Percentiles rank a stretch among this genome's conserved stretches.
phyloP scores from a whole-genome alignment of 768 basidiomycete genomes.

The Tricholoma sp. region DNA sequence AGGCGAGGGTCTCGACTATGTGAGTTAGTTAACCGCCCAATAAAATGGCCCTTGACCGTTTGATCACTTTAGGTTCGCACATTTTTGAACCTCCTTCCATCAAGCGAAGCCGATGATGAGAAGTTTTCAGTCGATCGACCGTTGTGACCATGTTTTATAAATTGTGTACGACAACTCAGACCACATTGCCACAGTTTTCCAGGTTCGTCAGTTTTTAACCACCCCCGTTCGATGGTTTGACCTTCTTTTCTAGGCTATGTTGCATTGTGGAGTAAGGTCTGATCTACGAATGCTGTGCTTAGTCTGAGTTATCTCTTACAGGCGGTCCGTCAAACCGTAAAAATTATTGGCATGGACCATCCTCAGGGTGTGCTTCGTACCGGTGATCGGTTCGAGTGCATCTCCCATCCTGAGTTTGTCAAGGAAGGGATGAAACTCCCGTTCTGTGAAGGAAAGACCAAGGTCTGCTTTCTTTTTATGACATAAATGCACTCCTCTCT shows the following conservation, averaged over 20 bases:
- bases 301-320: constrained; percentile 22
- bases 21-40: constrained; percentile 25
- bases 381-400: constrained; percentile 95
- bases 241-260: constrained; percentile 65
- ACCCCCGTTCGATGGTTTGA: neutral
- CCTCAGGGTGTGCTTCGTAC: constrained; percentile 87
- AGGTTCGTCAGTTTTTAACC: constrained; percentile 42
- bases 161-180: constrained; percentile 5
- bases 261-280: constrained; percentile 77
- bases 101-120: constrained; percentile 78
- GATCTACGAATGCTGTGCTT: neutral
- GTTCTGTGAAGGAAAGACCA: constrained; percentile 94
- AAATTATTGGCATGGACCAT: constrained; percentile 87
- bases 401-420: constrained; percentile 86
- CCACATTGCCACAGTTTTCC: constrained; percentile 59
- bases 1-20: constrained; percentile 81
- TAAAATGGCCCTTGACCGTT: neutral
- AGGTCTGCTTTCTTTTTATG: no score
- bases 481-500: no score
- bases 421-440: constrained; percentile 92
- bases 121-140: constrained; percentile 79
- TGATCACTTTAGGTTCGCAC: constrained; percentile 60
- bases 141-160: constrained; percentile 36
- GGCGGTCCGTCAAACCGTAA: constrained; percentile 90
- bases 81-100: constrained; percentile 86